A percentile compares a stretch with the other conserved stretches of the same genome.
Conservation (phyloP, 2,329 filamentous ascomycete genomes). For the Aspergillus viridinutans region DNA sequence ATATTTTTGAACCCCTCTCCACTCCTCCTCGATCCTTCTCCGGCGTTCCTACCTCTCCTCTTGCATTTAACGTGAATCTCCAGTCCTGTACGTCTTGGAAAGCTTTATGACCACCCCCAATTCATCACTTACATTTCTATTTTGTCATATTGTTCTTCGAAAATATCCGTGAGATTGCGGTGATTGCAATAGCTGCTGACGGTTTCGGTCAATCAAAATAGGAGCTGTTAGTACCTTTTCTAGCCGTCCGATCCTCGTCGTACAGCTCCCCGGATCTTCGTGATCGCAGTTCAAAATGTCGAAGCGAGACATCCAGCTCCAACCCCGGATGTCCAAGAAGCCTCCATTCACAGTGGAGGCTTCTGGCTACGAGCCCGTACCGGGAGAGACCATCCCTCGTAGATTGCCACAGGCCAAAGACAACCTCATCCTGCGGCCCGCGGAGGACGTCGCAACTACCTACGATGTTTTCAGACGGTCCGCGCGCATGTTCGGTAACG, state of each 20-base stretch:
- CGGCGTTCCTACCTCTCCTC: not conserved
- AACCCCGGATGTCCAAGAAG: constrained; percentile 58
- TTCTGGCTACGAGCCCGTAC: constrained; percentile 61
- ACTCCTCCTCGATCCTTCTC: not conserved
- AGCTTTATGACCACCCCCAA: not conserved
- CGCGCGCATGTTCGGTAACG: constrained; percentile 59
- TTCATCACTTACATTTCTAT: constrained; percentile 1
- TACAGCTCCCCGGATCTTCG: not conserved
- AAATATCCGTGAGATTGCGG: not conserved
- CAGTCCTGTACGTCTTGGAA: constrained; percentile 4
- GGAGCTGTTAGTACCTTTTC: not conserved
- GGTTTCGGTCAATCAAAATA: not conserved
- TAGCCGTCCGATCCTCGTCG: not conserved
- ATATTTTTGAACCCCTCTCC: constrained; percentile 6
- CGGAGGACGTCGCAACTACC: constrained; percentile 68
- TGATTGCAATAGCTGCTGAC: not conserved
- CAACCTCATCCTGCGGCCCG: constrained; percentile 61
- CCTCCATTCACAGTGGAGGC: constrained; percentile 72
- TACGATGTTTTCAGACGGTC: constrained; percentile 73
- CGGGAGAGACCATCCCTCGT: constrained; percentile 80
- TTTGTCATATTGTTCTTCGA: not conserved
- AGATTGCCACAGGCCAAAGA: constrained; percentile 69
- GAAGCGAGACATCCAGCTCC: constrained; percentile 27
- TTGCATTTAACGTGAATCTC: not conserved
- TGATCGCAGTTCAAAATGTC: constrained; percentile 24